Conservation (phyloP, 1,284 basidiomycete species). For the Waitea zeae region DNA sequence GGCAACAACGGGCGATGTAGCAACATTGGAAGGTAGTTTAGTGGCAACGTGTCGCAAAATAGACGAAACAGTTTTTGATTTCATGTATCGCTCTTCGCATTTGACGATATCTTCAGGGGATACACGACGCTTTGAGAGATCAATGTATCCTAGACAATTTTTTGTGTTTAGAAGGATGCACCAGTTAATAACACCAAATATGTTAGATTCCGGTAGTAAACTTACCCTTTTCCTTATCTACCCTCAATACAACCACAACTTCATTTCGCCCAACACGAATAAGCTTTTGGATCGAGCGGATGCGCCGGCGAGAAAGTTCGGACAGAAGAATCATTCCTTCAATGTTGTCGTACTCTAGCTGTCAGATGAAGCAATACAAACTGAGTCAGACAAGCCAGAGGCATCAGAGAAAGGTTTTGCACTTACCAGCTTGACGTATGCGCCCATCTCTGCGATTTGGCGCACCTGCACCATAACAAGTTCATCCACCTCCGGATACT, state of each 20-base stretch:
- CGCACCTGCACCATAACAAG: slow-evolving; percentile 99
- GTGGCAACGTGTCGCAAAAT: slow-evolving; percentile 92
- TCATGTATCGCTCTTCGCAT: slow-evolving; percentile 98
- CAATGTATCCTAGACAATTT: slow-evolving; percentile 75
- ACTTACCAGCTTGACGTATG: slow-evolving; percentile 93
- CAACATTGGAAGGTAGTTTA: slow-evolving; percentile 38
- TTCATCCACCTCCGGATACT: slow-evolving; percentile 84
- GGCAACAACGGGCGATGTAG: slow-evolving; percentile 8
- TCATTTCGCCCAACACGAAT: slow-evolving; percentile 97
- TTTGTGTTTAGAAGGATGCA: no score
- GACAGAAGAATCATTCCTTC: slow-evolving; percentile 99
- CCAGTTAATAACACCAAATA: neutral
- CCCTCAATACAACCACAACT: slow-evolving; percentile 94
- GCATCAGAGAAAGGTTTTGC: slow-evolving; percentile 1
- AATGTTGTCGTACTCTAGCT: slow-evolving; percentile 98
- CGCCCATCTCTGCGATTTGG: slow-evolving; percentile 99
- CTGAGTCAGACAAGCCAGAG: neutral
- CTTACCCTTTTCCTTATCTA: slow-evolving; percentile 98
- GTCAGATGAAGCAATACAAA: neutral
- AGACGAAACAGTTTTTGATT: slow-evolving; percentile 88
- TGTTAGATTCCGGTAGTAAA: slow-evolving; percentile 4
- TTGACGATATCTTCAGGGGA: slow-evolving; percentile 97
- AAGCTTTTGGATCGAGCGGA: slow-evolving; percentile 94
- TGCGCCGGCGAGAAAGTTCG: slow-evolving; percentile 91
- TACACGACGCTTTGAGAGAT: slow-evolving; percentile 98